Base-by-base conservation (phyloP, 1,139 yeast genomes). In the Kodamaea anthophila region DNA sequence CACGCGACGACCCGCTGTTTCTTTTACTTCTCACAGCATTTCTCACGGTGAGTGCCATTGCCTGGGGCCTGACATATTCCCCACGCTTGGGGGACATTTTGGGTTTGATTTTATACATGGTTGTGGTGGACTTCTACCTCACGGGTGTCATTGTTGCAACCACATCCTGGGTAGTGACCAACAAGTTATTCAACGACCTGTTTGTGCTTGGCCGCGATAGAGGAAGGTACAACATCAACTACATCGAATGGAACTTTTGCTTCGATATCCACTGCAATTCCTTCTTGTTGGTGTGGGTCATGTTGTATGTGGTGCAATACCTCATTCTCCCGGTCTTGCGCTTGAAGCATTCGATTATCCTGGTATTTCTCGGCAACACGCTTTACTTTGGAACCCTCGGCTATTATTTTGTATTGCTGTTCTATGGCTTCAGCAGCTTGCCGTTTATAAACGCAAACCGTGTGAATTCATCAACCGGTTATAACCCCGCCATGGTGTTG, bases 261-360 rank as follows among this genome's bases (percentile, higher is more conserved):
- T 87, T 87, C 53, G 96, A 87, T 49, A 79, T 87, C 15, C 96
- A 87, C 54, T 86, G 96, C 58, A 87, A 87, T 54, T 74, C 95
- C 20, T 87, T 85, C 46, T 60, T 87, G 42, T 65, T 83, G 15
- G 78, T 87, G 33, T 86, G 94, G 94, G 67, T 85, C 35, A 58
- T 74, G 32, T 64, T 87, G 24, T 87, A 87, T 51, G 70, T 85
- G 41, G 44, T 84, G 18, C 96, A 86, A 52, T 85, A 85, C 45
- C 52, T 85, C 26, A 55, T 86, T 32, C 60, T 86, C 37, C 96
- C 96, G 1, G 47, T 86, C 10, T 59, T 87, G 24, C 69, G 77
- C 30, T 57, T 76, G 43, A 70, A 76, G 42, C 75, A 71, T 36
- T 78, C 88, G 54, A 45, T 60, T 23, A 40, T 83, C 33, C 72